phyloP scores from a whole-genome alignment of 1,284 basidiomycete species.

The Moniliella sp. region DNA sequence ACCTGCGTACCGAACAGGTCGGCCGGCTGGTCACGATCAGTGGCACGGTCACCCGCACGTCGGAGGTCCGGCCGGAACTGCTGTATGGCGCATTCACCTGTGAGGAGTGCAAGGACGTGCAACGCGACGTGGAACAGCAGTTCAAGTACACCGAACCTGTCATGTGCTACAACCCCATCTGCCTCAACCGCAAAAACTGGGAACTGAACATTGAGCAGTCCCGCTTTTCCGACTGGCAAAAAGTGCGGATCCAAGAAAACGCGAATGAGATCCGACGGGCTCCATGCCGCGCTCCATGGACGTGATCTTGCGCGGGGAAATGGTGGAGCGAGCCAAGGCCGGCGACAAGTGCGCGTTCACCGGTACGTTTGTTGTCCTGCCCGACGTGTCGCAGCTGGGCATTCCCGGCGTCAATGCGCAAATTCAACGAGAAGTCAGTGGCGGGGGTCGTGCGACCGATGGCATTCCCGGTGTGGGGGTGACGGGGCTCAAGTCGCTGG shows the following conservation, averaged over 20 bases:
- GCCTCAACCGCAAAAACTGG: slow-evolving; percentile 74
- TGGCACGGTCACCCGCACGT: slow-evolving; percentile 63
- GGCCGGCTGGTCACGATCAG: slow-evolving; percentile 24
- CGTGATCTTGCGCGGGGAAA: slow-evolving; percentile 77
- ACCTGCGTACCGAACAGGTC: slow-evolving; percentile 41
- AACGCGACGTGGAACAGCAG: slow-evolving; percentile 93
- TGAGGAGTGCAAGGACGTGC: slow-evolving; percentile 59
- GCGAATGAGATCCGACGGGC: slow-evolving; percentile 90
- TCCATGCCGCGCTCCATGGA: slow-evolving; percentile 86
- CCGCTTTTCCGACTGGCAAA: slow-evolving; percentile 97
- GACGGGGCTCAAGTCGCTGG: slow-evolving; percentile 74
- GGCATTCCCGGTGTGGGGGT: slow-evolving; percentile 50
- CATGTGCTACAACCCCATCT: slow-evolving; percentile 76
- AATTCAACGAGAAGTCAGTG: slow-evolving; percentile 53
- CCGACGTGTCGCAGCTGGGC: slow-evolving; percentile 86
- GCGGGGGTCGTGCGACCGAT: slow-evolving; percentile 42
- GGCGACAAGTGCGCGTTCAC: slow-evolving; percentile 97
- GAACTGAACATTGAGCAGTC: slow-evolving; percentile 85
- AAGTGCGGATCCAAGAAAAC: slow-evolving; percentile 95
- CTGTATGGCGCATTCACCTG: slow-evolving; percentile 83
- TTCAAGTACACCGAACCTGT: slow-evolving; percentile 99
- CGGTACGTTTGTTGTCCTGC: slow-evolving; percentile 91
- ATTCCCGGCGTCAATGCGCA: slow-evolving; percentile 83
- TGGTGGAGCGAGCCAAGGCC: slow-evolving; percentile 90
- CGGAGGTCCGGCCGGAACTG: slow-evolving; percentile 85